Evolutionary conservation across 2,329 filamentous ascomycete species (phyloP).

Genomic region (Pseudogymnoascus sp.): DNA sequence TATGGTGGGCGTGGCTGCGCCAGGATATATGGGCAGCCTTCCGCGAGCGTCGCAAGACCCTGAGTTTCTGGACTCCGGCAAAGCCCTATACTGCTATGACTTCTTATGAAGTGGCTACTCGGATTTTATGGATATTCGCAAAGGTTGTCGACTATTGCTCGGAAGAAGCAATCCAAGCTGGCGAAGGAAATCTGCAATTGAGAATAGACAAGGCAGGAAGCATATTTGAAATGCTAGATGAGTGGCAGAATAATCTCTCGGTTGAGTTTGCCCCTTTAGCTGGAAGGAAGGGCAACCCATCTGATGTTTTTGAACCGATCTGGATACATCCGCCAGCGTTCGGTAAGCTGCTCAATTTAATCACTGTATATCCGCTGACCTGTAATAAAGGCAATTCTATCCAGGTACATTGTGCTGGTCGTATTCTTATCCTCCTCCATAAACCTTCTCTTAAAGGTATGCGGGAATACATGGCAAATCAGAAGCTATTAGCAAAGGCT

Average conservation of each 20-base stretch:
- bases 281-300: constrained; percentile 20
- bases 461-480: constrained; percentile 40
- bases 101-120: constrained; percentile 48
- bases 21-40: constrained; percentile 62
- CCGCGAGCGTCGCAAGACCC: constrained; percentile 47
- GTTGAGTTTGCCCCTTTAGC: constrained; percentile 38
- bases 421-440: constrained; percentile 47
- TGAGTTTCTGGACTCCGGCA: constrained; percentile 53
- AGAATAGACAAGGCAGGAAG: constrained; percentile 42
- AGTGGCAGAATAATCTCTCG: constrained; percentile 36
- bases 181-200: constrained; percentile 35
- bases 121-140: constrained; percentile 49
- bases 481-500: constrained; percentile 40
- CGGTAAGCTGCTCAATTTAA: constrained; percentile 23
- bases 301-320: constrained; percentile 39
- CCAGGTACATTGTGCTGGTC: constrained; percentile 47
- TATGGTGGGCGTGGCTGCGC: constrained; percentile 63
- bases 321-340: constrained; percentile 47
- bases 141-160: constrained; percentile 54
- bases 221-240: constrained; percentile 43
- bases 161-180: constrained; percentile 41
- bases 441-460: constrained; percentile 45
- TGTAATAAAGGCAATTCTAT: constrained; percentile 31
- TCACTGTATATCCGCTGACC: constrained; percentile 24
- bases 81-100: constrained; percentile 42